Evolutionary conservation across 352 stramenopile species (phyloP).

Genomic region (Phytophthora crassamura): DNA sequence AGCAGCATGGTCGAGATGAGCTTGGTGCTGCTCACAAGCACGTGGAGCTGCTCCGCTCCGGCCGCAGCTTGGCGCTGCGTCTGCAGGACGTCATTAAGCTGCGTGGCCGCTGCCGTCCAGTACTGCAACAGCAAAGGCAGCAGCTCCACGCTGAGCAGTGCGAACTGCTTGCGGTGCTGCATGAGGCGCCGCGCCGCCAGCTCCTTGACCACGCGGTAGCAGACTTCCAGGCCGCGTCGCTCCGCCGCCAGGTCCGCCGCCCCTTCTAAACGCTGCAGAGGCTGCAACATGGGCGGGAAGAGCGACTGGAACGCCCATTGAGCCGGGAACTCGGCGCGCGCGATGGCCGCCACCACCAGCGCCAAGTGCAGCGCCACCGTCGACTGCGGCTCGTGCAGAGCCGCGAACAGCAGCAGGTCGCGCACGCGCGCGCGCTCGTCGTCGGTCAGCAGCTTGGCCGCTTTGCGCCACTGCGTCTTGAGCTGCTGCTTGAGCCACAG

Average conservation of each 20-base stretch:
- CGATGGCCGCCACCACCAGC: constrained; percentile 71
- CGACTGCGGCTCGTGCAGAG: constrained; percentile 66
- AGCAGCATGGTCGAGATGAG: constrained; percentile 73
- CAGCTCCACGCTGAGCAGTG: constrained; percentile 69
- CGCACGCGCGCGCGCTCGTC: constrained; percentile 58
- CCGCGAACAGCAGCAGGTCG: constrained; percentile 62
- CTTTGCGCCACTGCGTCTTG: constrained; percentile 62
- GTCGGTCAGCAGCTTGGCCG: constrained; percentile 38
- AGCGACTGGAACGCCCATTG: constrained; percentile 74
- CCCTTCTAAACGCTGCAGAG: constrained; percentile 37
- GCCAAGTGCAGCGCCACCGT: constrained; percentile 68
- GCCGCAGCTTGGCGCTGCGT: constrained; percentile 18
- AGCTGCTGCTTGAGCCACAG: constrained; percentile 85
- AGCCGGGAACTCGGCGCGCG: constrained; percentile 74
- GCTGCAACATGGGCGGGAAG: constrained; percentile 68
- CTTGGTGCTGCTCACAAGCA: constrained; percentile 67
- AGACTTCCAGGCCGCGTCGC: constrained; percentile 58
- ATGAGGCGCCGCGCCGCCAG: constrained; percentile 78
- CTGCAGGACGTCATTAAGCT: constrained; percentile 46
- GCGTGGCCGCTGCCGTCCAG: constrained; percentile 49
- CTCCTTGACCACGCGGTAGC: constrained; percentile 84
- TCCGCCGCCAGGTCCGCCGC: constrained; percentile 29
- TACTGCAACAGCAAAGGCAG: constrained; percentile 66
- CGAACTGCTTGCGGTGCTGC: constrained; percentile 85
- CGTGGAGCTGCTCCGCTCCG: constrained; percentile 36